These are phyloP conservation scores for Clonostachys solani DNA, from an alignment of 2,329 filamentous ascomycete genomes.

Conservation along the genomic window DNA sequence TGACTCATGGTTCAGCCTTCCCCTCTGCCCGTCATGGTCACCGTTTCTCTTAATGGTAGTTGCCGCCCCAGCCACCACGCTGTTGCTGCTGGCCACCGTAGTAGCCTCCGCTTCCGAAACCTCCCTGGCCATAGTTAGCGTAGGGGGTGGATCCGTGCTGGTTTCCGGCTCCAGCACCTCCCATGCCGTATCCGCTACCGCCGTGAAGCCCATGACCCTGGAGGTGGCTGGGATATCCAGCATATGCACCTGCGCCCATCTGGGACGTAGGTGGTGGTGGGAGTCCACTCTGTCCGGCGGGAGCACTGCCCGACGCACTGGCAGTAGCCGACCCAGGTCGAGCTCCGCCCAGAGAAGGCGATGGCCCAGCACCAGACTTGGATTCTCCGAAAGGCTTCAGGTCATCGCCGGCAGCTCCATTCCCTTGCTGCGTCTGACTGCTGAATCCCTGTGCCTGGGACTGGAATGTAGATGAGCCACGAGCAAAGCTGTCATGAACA, in stretches of 20 bases:
- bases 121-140: slow-evolving; percentile 44
- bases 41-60: slow-evolving; percentile 42
- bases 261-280: slow-evolving; percentile 53
- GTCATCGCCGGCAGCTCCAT: slow-evolving; percentile 39
- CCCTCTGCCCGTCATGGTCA: slow-evolving; percentile 12
- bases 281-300: slow-evolving; percentile 45
- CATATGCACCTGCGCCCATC: slow-evolving; percentile 44
- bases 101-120: slow-evolving; percentile 38
- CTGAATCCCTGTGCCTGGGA: slow-evolving; percentile 51
- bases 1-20: slow-evolving; percentile 6
- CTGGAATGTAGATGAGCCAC: slow-evolving; percentile 48
- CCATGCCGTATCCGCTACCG: slow-evolving; percentile 50
- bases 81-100: slow-evolving; percentile 24
- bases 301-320: slow-evolving; percentile 43
- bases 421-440: slow-evolving; percentile 41
- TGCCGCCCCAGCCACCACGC: slow-evolving; percentile 36
- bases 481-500: slow-evolving; percentile 51
- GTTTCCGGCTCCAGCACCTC: slow-evolving; percentile 42
- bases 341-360: slow-evolving; percentile 49
- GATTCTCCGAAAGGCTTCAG: slow-evolving; percentile 55
- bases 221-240: slow-evolving; percentile 51
- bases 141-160: slow-evolving; percentile 51
- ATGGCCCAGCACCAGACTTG: slow-evolving; percentile 50
- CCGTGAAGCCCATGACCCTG: slow-evolving; percentile 50
- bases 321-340: slow-evolving; percentile 57